Conservation (phyloP, 129 eudicot species). For the Rutidosis leptorrhynchoides region DNA sequence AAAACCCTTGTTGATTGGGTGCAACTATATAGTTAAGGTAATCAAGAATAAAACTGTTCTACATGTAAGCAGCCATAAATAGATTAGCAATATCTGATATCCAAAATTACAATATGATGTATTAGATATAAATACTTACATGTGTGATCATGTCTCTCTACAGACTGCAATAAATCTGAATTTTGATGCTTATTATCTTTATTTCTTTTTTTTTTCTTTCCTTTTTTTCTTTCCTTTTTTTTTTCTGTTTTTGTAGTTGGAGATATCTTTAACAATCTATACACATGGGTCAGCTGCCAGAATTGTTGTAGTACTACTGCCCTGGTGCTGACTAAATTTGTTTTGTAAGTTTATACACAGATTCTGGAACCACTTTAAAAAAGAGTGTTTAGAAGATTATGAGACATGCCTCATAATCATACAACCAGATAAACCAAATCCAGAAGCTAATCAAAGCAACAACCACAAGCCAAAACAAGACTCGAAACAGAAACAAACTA, state of each 20-base stretch:
- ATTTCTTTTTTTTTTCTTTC: conserved; percentile 21
- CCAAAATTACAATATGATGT: neutral
- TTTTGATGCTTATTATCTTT: conserved; percentile 34
- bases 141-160: neutral
- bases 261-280: conserved; percentile 23
- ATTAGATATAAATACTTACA: neutral
- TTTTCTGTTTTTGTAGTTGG: conserved; percentile 28
- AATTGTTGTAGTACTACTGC: conserved; percentile 14
- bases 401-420: too few species aligned
- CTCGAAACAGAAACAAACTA: too few species aligned
- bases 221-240: too few species aligned
- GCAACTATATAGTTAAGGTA: neutral
- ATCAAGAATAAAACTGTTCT: neutral
- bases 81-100: neutral
- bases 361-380: conserved; percentile 12
- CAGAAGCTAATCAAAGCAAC: too few species aligned
- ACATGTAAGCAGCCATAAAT: neutral
- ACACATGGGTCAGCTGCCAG: conserved; percentile 19
- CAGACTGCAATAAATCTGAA: conserved; percentile 24
- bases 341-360: conserved; percentile 16
- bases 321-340: conserved; percentile 5
- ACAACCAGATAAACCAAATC: too few species aligned
- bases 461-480: too few species aligned
- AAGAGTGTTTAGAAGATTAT: too few species aligned
- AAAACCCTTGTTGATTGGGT: too few species aligned